Base-by-base conservation (phyloP, 129 eudicot genomes). In the Solidago caesia region DNA sequence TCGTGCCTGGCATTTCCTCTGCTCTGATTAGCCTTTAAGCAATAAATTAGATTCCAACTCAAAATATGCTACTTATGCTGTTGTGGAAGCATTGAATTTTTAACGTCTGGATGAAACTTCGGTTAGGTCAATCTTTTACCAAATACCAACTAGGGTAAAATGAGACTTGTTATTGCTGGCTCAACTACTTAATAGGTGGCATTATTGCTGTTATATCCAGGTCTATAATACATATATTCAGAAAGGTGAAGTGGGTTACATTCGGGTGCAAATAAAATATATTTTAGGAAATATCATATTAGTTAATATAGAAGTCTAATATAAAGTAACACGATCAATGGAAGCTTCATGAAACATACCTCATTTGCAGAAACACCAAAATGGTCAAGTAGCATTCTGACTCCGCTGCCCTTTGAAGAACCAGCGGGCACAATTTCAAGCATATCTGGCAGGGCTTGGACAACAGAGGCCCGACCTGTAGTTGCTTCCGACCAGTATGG, bases 401-500 rank as follows among this genome's bases (percentile, higher is more conserved):
- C 98, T 51, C 98, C 96, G 66, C 78, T 85, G 10, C 98, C 98
- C 83, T 94, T 94, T 6, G 98, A 94, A 71, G 96, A 86, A 43
- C 91, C 93, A 76, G 81, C 68, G 9, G 98, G 98, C 46, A 94
- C 97, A 73, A 94, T 88, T 81, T 94, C 98, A 60, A 94, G 93
- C 89, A 94, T 94, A 76, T 88, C 97, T 1, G 92, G 72, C 48
- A 72, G 83, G 67, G 98, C 92, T 84, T 93, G 98, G 76, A 93
- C 98, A 60, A 94, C 98, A 64, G 85, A 85, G 25, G 97, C 98
- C 46, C 84, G 89, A 25, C 79, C 92, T 8, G 68, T 66, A 43
- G 83, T 86, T 75, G 88, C 98, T 78, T 90, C 96, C 12, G 86
- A 86, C 98, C 98, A 94, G 74, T 90, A 90, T 16, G 98, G 98